Conservation (phyloP, 2,329 filamentous ascomycete species). For the Colletotrichum gigasporum region DNA sequence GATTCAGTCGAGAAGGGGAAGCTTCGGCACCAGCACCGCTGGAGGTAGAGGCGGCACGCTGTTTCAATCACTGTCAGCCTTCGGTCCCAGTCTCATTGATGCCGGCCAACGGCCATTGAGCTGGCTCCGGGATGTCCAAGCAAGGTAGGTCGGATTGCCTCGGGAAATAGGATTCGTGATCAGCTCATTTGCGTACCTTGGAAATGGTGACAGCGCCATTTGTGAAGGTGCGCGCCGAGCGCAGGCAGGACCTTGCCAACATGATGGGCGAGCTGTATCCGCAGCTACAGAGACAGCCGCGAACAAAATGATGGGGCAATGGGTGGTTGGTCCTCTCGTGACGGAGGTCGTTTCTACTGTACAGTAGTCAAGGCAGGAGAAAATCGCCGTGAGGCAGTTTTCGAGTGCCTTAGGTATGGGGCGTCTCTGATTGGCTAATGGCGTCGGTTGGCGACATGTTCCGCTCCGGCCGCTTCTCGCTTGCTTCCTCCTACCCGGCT, state of each 20-base stretch:
- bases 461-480: slow-evolving; percentile 27
- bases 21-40: slow-evolving; percentile 75
- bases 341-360: slow-evolving; percentile 32
- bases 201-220: slow-evolving; percentile 76
- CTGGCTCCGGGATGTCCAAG: slow-evolving; percentile 22
- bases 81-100: slow-evolving; percentile 33
- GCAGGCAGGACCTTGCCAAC: slow-evolving; percentile 93
- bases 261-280: slow-evolving; percentile 70
- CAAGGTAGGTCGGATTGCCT: slow-evolving; percentile 40
- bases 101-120: slow-evolving; percentile 33
- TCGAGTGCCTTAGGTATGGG: slow-evolving; percentile 33
- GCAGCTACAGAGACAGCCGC: slow-evolving; percentile 46
- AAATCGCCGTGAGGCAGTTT: slow-evolving; percentile 33
- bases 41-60: slow-evolving; percentile 78
- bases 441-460: slow-evolving; percentile 25
- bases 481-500: slow-evolving; percentile 22
- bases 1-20: slow-evolving; percentile 83
- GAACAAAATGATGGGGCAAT: slow-evolving; percentile 47
- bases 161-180: slow-evolving; percentile 45
- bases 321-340: slow-evolving; percentile 39
- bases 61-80: slow-evolving; percentile 48
- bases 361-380: slow-evolving; percentile 29
- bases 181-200: slow-evolving; percentile 71
- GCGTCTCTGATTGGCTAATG: slow-evolving; percentile 24
- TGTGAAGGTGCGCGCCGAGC: slow-evolving; percentile 86